Evolutionary conservation across 805 yeast species (phyloP).

Genomic region (Pachysolen tannophilus): DNA sequence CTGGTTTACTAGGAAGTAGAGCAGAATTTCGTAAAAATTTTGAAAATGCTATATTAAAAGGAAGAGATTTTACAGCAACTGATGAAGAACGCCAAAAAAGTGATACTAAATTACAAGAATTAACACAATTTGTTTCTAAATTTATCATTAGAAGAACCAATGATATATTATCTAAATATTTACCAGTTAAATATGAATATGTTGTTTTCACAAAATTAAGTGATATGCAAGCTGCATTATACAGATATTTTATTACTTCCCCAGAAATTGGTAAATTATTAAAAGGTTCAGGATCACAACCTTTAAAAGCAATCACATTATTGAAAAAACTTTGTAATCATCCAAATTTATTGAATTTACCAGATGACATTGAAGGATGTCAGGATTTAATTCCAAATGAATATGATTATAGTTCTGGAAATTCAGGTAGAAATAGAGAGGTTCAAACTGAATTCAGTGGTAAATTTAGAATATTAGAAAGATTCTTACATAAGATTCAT

Average conservation of each 20-base stretch:
- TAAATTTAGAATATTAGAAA: constrained; percentile 74
- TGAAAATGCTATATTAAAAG: constrained; percentile 71
- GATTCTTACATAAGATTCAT: constrained; percentile 73
- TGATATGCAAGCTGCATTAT: constrained; percentile 66
- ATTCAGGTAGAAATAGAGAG: constrained; percentile 55
- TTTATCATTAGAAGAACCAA: constrained; percentile 94
- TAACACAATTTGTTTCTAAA: constrained; percentile 71
- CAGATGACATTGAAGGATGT: constrained; percentile 70
- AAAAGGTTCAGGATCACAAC: constrained; percentile 69
- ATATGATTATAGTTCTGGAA: constrained; percentile 39
- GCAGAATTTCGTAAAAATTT: constrained; percentile 76
- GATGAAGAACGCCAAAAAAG: constrained; percentile 71
- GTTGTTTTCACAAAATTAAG: constrained; percentile 87
- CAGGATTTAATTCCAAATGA: constrained; percentile 66
- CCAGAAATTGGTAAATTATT: constrained; percentile 65
- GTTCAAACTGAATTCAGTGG: constrained; percentile 81
- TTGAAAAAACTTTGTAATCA: constrained; percentile 90
- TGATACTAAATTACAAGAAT: constrained; percentile 56
- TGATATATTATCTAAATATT: constrained; percentile 86
- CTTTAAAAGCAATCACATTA: constrained; percentile 82
- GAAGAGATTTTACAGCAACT: constrained; percentile 85
- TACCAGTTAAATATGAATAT: constrained; percentile 94
- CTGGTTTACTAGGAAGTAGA: constrained; percentile 83
- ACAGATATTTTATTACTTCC: constrained; percentile 67
- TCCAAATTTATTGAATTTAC: constrained; percentile 75